These are phyloP conservation scores for Vickermania ingenoplastis DNA, from an alignment of 208 protist genomes.

Conservation along the genomic window DNA sequence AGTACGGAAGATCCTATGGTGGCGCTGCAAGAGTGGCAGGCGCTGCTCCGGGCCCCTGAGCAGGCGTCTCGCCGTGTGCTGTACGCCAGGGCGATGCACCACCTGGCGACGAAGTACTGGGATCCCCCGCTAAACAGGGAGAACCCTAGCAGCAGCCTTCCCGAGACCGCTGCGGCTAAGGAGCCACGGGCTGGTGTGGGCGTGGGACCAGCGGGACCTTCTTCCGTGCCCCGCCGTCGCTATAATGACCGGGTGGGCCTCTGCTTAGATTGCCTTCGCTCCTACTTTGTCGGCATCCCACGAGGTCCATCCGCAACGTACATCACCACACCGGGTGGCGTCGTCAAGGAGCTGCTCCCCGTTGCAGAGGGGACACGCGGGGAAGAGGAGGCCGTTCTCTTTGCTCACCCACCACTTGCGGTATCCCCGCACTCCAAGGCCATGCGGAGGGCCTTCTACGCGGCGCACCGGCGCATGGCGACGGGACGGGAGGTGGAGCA, in stretches of 20 bases:
- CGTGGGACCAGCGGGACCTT: neutral
- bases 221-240: constrained; percentile 5
- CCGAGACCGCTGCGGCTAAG: neutral
- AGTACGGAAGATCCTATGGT: neutral
- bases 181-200: neutral
- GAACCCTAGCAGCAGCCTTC: neutral
- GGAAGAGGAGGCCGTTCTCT: constrained; percentile 5
- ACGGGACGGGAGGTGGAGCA: constrained; percentile 34
- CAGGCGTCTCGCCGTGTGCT: constrained; percentile 16
- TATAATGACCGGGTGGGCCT: constrained; percentile 26
- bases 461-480: constrained; percentile 32
- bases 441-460: constrained; percentile 43
- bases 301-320: too few relatives aligned
- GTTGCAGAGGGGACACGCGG: neutral
- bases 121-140: constrained; percentile 10
- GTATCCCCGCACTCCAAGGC: constrained; percentile 36
- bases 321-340: too few relatives aligned
- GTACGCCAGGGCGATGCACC: constrained; percentile 62
- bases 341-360: constrained; percentile 1
- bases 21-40: constrained; percentile 21
- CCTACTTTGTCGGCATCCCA: constrained; percentile 20
- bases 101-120: constrained; percentile 67
- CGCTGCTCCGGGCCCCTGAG: constrained; percentile 14
- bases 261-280: constrained; percentile 15
- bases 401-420: constrained; percentile 25